phyloP scores from a whole-genome alignment of 768 basidiomycete species.

The Termitomyces sp. region DNA sequence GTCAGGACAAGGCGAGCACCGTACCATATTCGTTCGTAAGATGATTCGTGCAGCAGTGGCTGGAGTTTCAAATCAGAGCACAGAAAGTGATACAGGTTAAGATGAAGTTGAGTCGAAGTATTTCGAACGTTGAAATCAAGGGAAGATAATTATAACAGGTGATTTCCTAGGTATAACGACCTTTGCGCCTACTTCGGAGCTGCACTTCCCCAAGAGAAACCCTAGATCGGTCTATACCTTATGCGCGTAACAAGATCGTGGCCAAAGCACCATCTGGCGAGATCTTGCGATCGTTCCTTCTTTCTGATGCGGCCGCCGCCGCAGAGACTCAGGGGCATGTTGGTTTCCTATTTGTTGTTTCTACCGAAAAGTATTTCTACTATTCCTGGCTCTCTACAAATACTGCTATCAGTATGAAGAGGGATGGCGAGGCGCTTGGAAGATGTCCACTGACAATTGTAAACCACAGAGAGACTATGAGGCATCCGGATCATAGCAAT shows the following conservation, averaged over 20 bases:
- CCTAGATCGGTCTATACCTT: conserved; percentile 5
- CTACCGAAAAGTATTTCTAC: not conserved
- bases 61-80: not conserved
- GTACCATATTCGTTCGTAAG: not conserved
- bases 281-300: conserved; percentile 7
- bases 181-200: not conserved
- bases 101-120: not conserved
- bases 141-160: not conserved
- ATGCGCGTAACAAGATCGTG: conserved; percentile 7
- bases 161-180: not conserved
- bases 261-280: not conserved
- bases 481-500: not conserved
- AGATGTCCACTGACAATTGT: not conserved
- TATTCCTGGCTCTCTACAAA: not conserved
- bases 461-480: not conserved
- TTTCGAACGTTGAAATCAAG: not conserved
- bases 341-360: not conserved
- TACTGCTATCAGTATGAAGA: not conserved
- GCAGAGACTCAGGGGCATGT: not conserved
- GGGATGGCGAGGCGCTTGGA: too few species aligned
- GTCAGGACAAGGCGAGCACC: not conserved
- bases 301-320: conserved; percentile 8
- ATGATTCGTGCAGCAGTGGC: not conserved
- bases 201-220: conserved; percentile 1
- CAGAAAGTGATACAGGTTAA: not conserved